Percentiles rank a stretch among this genome's conserved stretches.
Conservation (phyloP, 2,329 filamentous ascomycete species). For the Aspergillus cejpii region DNA sequence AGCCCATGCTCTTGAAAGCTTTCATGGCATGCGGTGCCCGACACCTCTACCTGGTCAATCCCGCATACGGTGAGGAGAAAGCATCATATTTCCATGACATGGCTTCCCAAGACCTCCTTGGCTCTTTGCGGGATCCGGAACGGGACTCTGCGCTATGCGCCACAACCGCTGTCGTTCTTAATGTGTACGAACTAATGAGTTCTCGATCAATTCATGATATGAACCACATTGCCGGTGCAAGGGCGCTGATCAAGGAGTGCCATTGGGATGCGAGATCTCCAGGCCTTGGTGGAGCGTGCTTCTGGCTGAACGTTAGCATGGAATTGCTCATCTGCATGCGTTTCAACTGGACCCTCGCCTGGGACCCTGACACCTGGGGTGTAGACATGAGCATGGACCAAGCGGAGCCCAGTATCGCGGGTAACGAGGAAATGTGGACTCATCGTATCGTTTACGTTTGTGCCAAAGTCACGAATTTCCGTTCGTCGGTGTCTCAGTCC, state of each 20-base stretch:
- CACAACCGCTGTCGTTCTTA: slow-evolving; percentile 77
- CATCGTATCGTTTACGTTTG: slow-evolving; percentile 84
- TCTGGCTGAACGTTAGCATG: slow-evolving; percentile 89
- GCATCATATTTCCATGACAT: slow-evolving; percentile 78
- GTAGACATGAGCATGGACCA: slow-evolving; percentile 67
- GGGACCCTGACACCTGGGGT: slow-evolving; percentile 87
- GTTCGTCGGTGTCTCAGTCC: slow-evolving; percentile 59
- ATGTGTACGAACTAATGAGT: slow-evolving; percentile 90
- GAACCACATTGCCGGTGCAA: slow-evolving; percentile 79
- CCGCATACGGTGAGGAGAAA: slow-evolving; percentile 66
- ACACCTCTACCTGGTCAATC: slow-evolving; percentile 66
- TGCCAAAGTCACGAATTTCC: slow-evolving; percentile 80
- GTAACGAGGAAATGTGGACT: slow-evolving; percentile 76
- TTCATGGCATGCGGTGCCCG: slow-evolving; percentile 82
- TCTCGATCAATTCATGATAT: slow-evolving; percentile 71
- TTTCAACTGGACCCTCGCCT: slow-evolving; percentile 78
- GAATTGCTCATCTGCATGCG: slow-evolving; percentile 83
- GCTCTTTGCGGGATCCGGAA: slow-evolving; percentile 73
- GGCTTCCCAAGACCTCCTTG: slow-evolving; percentile 70
- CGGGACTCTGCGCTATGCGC: slow-evolving; percentile 79
- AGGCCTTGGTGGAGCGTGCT: slow-evolving; percentile 79
- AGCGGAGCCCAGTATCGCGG: slow-evolving; percentile 47
- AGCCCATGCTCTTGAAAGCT: slow-evolving; percentile 83
- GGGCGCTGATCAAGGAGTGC: slow-evolving; percentile 82
- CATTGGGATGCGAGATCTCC: slow-evolving; percentile 74